Evolutionary conservation across 1,284 basidiomycete species (phyloP), one percentile per base, ranked within the genome.

Genomic region (Cutaneotrichosporon arboriforme): DNA sequence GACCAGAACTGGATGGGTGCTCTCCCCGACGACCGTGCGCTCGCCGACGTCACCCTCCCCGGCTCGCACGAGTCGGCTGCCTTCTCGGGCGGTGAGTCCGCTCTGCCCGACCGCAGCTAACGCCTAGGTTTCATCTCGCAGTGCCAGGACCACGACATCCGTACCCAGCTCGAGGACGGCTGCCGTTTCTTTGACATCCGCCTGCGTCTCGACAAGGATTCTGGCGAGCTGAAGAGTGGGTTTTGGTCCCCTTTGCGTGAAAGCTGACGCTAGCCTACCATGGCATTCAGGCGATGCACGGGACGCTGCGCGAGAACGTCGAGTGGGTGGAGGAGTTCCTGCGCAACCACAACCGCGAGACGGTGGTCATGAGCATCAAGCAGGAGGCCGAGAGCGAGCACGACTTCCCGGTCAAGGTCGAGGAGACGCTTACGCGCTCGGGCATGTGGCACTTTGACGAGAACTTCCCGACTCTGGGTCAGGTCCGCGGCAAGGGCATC

Each of bases 131-230:
- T 59, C 51, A 63, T 75, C 39, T 72, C 70, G 7, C 66, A 74
- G 54, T 77, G 75, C 54, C 75, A 76, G 54, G 57, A 53, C 9
- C 70, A 64, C 15, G 62, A 68, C 4, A 62, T 76, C 26, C 49
- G 49, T 10, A 65, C 68, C 34, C 75, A 77, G 61, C 63, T 77
- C 3, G 38, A 49, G 1, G 71, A 75, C 39, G 75, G 88, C 2
- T 84, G 91, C 53, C 84, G 90, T 9, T 81, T 88, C 50, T 66
- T 92, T 36, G 90, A 94, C 65, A 78, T 94, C 47, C 84, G 90
- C 1, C 81, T 93, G 14, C 79, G 86, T 14, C 81, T 87, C 41
- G 77, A 85, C 42, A 69, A 86, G 34, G 26, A 10, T 10, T 31
- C 26, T 17, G 77, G 78, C 40, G 74, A 78, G 51, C 62, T 76